phyloP scores from a whole-genome alignment of 2,329 filamentous ascomycete species.

The Curvularia sp. region DNA sequence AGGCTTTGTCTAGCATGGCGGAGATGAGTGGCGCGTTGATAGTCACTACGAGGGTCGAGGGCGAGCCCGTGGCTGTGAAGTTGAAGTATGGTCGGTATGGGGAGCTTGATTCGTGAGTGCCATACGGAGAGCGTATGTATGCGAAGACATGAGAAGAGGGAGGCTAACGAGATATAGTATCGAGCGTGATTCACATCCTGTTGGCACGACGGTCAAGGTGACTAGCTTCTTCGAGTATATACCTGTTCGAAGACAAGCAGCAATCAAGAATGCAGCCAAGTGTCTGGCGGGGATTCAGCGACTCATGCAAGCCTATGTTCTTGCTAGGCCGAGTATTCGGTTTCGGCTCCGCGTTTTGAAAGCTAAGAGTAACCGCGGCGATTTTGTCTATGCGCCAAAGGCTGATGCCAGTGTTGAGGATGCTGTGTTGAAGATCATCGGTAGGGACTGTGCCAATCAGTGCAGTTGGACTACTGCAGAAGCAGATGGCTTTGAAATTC shows the following conservation, averaged over 20 bases:
- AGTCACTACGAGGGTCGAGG: constrained; percentile 69
- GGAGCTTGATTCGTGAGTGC: constrained; percentile 53
- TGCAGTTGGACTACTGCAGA: constrained; percentile 57
- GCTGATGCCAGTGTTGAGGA: constrained; percentile 61
- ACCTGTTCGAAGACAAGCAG: constrained; percentile 68
- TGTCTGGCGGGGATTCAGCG: constrained; percentile 65
- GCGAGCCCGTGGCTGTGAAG: constrained; percentile 65
- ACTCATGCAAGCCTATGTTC: constrained; percentile 68
- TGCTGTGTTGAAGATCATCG: constrained; percentile 68
- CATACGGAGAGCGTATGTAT: too few species aligned
- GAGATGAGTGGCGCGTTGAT: constrained; percentile 63
- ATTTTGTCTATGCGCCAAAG: constrained; percentile 70
- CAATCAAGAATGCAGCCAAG: constrained; percentile 65
- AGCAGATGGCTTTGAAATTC: constrained; percentile 56
- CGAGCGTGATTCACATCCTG: constrained; percentile 59
- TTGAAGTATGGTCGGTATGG: constrained; percentile 62
- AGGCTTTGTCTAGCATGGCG: constrained; percentile 72
- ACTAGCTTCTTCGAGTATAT: constrained; percentile 65
- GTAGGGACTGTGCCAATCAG: constrained; percentile 62
- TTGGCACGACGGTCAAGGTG: constrained; percentile 73
- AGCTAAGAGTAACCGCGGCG: constrained; percentile 57
- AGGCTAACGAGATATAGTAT: constrained; percentile 32
- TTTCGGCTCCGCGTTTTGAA: constrained; percentile 68
- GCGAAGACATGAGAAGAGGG: background rate
- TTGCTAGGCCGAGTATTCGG: constrained; percentile 69